A percentile compares a stretch with the other conserved stretches of the same genome.
Conservation (phyloP, 2,329 filamentous ascomycete genomes). For the Trichoderma brevicompactum region DNA sequence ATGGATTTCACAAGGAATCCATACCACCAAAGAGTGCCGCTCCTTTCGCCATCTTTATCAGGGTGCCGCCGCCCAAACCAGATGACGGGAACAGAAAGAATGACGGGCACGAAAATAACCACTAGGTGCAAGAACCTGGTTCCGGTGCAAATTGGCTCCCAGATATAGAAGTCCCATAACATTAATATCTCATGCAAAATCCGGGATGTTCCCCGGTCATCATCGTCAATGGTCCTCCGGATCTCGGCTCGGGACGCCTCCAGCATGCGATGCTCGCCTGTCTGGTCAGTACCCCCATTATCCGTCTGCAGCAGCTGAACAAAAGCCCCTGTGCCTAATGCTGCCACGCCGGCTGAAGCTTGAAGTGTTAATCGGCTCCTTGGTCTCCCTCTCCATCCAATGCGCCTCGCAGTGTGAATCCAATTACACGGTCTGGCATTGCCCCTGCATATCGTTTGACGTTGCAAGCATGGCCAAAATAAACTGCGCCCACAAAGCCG, state of each 20-base stretch:
- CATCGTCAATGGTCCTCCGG: constrained; percentile 66
- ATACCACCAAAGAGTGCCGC: constrained; percentile 94
- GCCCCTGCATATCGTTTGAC: constrained; percentile 31
- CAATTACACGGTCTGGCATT: constrained; percentile 36
- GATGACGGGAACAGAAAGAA: constrained; percentile 76
- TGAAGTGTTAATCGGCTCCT: constrained; percentile 42
- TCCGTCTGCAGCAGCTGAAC: constrained; percentile 61
- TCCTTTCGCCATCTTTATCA: constrained; percentile 72
- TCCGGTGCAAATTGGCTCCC: constrained; percentile 86
- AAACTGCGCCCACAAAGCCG: constrained; percentile 50
- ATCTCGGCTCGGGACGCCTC: constrained; percentile 80
- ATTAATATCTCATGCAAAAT: constrained; percentile 64
- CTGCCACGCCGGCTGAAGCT: constrained; percentile 47
- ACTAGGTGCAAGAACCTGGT: constrained; percentile 86
- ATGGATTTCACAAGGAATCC: constrained; percentile 82
- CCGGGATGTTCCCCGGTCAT: constrained; percentile 63
- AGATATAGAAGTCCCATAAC: constrained; percentile 72
- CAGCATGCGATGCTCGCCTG: constrained; percentile 85
- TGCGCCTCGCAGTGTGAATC: constrained; percentile 35
- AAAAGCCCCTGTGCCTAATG: constrained; percentile 61
- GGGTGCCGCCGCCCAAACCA: constrained; percentile 73
- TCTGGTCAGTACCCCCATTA: constrained; percentile 58
- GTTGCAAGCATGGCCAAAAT: constrained; percentile 37
- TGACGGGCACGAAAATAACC: constrained; percentile 88
- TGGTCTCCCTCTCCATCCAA: constrained; percentile 35